Percentiles rank a stretch among this genome's conserved stretches.
Conservation (phyloP, 176 grass and related monocot species). For the Thalia dealbata region DNA sequence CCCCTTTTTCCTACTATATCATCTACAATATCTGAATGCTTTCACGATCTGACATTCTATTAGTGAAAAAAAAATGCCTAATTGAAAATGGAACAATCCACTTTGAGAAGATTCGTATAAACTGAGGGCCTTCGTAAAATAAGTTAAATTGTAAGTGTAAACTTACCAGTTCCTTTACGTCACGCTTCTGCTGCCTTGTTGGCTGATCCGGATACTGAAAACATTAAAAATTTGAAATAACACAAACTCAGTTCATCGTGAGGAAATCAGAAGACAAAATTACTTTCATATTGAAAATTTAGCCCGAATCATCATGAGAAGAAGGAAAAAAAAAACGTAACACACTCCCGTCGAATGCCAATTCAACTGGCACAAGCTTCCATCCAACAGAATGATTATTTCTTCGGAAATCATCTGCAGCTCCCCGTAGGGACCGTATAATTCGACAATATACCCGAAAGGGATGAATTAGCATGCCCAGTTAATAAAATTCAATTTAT, state of each 20-base stretch:
- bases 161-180: slow-evolving; percentile 86
- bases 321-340: neutral
- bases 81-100: neutral
- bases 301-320: neutral
- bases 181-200: slow-evolving; percentile 73
- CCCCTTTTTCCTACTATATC: neutral
- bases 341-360: neutral
- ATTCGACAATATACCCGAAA: neutral
- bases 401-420: neutral
- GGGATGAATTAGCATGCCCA: neutral
- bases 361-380: neutral
- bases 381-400: neutral
- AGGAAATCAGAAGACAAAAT: neutral
- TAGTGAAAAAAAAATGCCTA: neutral
- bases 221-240: neutral
- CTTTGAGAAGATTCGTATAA: neutral
- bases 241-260: neutral
- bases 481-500: neutral
- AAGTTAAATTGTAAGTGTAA: neutral
- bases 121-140: neutral
- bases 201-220: slow-evolving; percentile 84
- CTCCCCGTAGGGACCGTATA: neutral
- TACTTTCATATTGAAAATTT: neutral
- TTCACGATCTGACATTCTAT: neutral
- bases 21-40: neutral